Evolutionary conservation across 164 flowering plant genomes (phyloP).

Genomic region (Nelumbo lutea): DNA sequence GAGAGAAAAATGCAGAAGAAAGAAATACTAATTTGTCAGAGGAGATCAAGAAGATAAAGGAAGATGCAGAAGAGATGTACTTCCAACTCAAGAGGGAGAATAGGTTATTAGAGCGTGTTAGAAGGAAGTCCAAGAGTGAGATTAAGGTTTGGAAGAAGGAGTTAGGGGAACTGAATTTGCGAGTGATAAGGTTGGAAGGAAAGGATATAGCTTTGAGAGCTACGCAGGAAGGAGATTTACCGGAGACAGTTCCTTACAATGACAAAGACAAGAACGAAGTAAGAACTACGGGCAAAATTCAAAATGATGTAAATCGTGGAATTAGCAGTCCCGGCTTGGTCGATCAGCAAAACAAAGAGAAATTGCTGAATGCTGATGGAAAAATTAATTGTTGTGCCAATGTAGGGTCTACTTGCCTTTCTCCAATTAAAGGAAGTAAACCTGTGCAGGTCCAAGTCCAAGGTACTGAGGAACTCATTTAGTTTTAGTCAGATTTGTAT

Average conservation of each 20-base stretch:
- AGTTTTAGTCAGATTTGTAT: background rate
- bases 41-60: slow-evolving; percentile 14
- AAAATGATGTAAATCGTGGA: slow-evolving; percentile 2
- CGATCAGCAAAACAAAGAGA: slow-evolving; percentile 5
- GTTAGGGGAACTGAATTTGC: slow-evolving; percentile 27
- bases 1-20: slow-evolving; percentile 15
- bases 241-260: background rate
- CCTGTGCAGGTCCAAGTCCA: background rate
- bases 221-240: background rate
- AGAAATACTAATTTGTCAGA: slow-evolving; percentile 1
- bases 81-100: slow-evolving; percentile 36
- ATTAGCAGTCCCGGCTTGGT: background rate
- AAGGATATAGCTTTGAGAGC: background rate
- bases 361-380: slow-evolving; percentile 6
- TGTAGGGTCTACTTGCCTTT: slow-evolving; percentile 8
- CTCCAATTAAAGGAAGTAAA: slow-evolving; percentile 13
- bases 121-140: slow-evolving; percentile 38
- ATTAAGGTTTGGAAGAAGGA: slow-evolving; percentile 33
- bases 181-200: slow-evolving; percentile 16
- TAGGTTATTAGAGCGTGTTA: slow-evolving; percentile 37
- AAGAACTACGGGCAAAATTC: background rate
- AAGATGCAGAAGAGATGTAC: slow-evolving; percentile 16
- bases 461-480: slow-evolving; percentile 18
- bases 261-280: slow-evolving; percentile 4
- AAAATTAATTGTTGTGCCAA: background rate